These are phyloP conservation scores for Penicillium thymicola DNA, from an alignment of 2,329 filamentous ascomycete genomes.

Conservation along the genomic window DNA sequence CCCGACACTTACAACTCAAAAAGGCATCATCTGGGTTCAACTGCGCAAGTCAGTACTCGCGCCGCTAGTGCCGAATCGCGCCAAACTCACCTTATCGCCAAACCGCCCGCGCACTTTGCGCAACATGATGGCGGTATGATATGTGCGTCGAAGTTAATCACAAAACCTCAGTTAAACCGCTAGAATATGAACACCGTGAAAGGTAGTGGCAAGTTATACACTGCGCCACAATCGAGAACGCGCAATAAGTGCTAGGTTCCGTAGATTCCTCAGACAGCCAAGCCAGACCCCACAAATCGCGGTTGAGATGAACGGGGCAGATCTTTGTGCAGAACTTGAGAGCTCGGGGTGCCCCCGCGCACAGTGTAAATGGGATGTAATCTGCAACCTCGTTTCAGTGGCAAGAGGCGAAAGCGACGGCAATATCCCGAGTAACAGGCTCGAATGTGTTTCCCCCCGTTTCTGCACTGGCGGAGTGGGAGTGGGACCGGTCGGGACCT, in stretches of 20 bases:
- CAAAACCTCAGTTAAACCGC: background rate
- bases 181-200: background rate
- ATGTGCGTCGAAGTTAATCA: background rate
- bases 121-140: conserved; percentile 15
- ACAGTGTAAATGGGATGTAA: background rate
- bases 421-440: conserved; percentile 4
- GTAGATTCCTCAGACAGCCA: background rate
- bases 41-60: conserved; percentile 28
- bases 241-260: background rate
- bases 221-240: conserved; percentile 24
- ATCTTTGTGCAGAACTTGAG: conserved; percentile 2
- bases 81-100: conserved; percentile 35
- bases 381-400: background rate
- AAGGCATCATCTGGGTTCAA: conserved; percentile 65
- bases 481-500: conserved; percentile 15
- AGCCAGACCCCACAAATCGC: conserved; percentile 3
- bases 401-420: conserved; percentile 5
- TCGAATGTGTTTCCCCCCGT: conserved; percentile 9
- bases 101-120: conserved; percentile 39
- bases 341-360: background rate
- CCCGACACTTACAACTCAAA: conserved; percentile 60
- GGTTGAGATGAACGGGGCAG: background rate
- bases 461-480: conserved; percentile 18
- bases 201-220: conserved; percentile 14
- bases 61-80: background rate